Percentiles rank a stretch among this genome's conserved stretches.
Evolutionary conservation across 257 asterid genomes (phyloP).

Genomic region (Plantago elongata): DNA sequence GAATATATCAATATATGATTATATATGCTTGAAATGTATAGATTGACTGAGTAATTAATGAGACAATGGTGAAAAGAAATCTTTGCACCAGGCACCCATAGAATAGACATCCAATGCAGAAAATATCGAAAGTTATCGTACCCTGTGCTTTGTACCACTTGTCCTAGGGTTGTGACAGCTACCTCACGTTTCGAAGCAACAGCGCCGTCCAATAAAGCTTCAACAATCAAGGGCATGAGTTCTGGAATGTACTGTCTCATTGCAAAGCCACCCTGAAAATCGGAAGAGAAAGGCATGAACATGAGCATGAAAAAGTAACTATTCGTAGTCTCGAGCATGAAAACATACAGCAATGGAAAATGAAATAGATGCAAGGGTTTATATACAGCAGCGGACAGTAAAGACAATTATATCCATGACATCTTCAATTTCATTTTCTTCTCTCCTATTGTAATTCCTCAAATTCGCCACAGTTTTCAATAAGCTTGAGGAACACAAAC

Average conservation of each 20-base stretch:
- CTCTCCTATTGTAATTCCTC: slow-evolving; percentile 5
- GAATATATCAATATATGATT: background rate
- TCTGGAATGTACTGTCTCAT: slow-evolving; percentile 95
- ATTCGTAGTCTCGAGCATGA: slow-evolving; percentile 16
- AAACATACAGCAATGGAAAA: slow-evolving; percentile 12
- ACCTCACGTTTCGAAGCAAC: slow-evolving; percentile 97
- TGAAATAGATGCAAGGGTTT: background rate
- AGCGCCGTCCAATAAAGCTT: slow-evolving; percentile 92
- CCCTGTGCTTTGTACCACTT: slow-evolving; percentile 99
- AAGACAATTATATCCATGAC: slow-evolving; percentile 7
- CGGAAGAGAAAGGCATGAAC: slow-evolving; percentile 16
- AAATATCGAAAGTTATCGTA: slow-evolving; percentile 26
- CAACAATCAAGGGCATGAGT: slow-evolving; percentile 93
- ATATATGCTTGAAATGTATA: background rate
- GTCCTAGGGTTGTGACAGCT: slow-evolving; percentile 97
- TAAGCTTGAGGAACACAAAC: background rate
- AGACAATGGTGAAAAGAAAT: background rate
- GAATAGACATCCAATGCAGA: slow-evolving; percentile 6
- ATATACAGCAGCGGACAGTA: slow-evolving; percentile 11
- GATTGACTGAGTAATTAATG: background rate
- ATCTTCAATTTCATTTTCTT: background rate
- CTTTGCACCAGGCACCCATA: background rate
- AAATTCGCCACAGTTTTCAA: background rate
- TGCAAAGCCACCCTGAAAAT: slow-evolving; percentile 89
- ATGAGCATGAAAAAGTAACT: slow-evolving; percentile 17